Conservation (phyloP, 306 rosid genomes). For the Rosa multiflora region DNA sequence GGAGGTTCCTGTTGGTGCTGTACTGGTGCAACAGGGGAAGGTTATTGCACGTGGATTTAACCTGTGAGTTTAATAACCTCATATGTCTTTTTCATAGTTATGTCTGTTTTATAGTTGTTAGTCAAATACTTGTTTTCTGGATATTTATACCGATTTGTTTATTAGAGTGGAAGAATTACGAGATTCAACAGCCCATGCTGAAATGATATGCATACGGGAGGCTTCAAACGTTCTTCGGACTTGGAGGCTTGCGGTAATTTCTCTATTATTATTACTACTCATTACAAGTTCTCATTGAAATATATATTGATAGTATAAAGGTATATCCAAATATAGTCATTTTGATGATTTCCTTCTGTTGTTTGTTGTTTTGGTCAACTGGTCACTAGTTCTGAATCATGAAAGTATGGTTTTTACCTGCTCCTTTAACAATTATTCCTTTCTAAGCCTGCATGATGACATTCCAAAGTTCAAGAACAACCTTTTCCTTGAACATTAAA, state of each 20-base stretch:
- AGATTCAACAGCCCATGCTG: constrained; percentile 98
- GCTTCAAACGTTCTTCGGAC: constrained; percentile 79
- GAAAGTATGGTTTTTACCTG: neutral
- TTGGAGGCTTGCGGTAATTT: constrained; percentile 93
- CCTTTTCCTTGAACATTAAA: neutral
- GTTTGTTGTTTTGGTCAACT: neutral
- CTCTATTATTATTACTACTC: neutral
- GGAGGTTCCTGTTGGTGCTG: constrained; percentile 99
- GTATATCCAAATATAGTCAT: neutral
- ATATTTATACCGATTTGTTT: constrained; percentile 28
- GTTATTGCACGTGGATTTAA: constrained; percentile 89
- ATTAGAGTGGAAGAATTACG: constrained; percentile 90
- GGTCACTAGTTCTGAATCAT: neutral
- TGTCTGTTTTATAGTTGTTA: constrained; percentile 3
- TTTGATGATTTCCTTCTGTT: neutral
- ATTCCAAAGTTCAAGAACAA: neutral
- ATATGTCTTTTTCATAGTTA: constrained; percentile 9
- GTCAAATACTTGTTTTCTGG: constrained; percentile 12
- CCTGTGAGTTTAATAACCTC: constrained; percentile 58
- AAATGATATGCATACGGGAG: constrained; percentile 88
- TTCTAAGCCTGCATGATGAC: neutral
- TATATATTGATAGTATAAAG: neutral
- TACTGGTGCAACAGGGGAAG: constrained; percentile 83
- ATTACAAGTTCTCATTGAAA: neutral
- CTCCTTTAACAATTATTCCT: neutral